Evolutionary conservation across 495 filamentous ascomycete species (phyloP), one percentile per base, ranked within the genome.

Genomic region (Pseudevernia furfuracea): DNA sequence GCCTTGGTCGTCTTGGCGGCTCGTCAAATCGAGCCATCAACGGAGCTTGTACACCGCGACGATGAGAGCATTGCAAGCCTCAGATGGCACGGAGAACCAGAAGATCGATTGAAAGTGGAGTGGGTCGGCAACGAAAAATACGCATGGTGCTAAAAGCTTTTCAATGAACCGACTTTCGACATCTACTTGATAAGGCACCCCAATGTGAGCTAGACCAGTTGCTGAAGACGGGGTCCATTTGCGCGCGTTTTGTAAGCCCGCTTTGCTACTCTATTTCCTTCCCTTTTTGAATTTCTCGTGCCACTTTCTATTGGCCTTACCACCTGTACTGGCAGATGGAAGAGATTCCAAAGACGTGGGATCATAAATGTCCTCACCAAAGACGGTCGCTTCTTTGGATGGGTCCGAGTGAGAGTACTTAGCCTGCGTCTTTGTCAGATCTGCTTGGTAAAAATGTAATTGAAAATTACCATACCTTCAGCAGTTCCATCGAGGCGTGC

Each of bases 41-140:
- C 77, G 41, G 61, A 77, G 63, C 70, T 87, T 19, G 77, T 84
- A 36, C 77, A 87, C 46, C 80, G 87, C 41, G 83, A 89, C 64
- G 78, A 79, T 68, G 80, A 81, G 59, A 88, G 84, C 60, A 87
- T 90, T 69, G 70, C 81, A 34, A 83, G 83, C 71, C 72, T 89
- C 69, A 81, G 78, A 66, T 89, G 88, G 87, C 83, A 82, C 61
- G 84, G 81, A 19, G 71, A 79, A 63, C 66, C 76, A 55, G 76
- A 75, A 37, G 76, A 82, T 10, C 74, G 74, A 21, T 75, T 79
- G 44, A 79, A 86, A 30, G 77, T 96, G 48, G 87, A 91, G 57
- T 98, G 94, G 94, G 74, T 91, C 60, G 82, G 80, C 65, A 96
- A 95, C 71, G 92, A 98, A 81, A 96, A 95, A 80, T 97, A 86